phyloP scores from a whole-genome alignment of 306 rosid genomes.

The Quercus gilva region DNA sequence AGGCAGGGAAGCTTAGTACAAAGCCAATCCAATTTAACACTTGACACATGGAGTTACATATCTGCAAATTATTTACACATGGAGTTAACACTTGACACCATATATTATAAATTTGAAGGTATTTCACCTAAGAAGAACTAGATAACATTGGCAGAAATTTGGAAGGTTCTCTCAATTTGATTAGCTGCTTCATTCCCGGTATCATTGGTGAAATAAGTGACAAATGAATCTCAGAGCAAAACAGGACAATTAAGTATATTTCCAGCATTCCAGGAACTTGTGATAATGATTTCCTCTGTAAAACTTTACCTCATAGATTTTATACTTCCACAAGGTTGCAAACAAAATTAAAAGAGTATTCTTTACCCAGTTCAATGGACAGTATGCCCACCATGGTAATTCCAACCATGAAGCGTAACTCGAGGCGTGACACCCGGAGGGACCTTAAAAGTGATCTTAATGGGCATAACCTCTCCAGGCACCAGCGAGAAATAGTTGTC shows the following conservation, averaged over 20 bases:
- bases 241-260: neutral
- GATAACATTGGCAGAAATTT: neutral
- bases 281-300: neutral
- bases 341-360: neutral
- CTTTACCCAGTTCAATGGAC: slow-evolving; percentile 18
- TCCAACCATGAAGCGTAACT: slow-evolving; percentile 73
- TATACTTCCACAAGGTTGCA: neutral
- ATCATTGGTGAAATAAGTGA: neutral
- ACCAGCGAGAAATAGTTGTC: slow-evolving; percentile 88
- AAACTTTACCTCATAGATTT: neutral
- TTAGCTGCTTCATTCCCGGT: neutral
- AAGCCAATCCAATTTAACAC: too few species aligned
- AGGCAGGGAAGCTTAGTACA: too few species aligned
- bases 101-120: neutral
- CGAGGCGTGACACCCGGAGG: slow-evolving; percentile 69
- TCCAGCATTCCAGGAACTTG: neutral
- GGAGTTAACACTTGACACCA: neutral
- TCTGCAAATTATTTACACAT: neutral
- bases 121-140: neutral
- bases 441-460: slow-evolving; percentile 64
- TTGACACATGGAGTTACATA: too few species aligned
- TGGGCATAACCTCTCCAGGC: slow-evolving; percentile 68
- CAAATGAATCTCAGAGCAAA: neutral
- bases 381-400: slow-evolving; percentile 38
- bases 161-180: neutral